Base-by-base conservation (phyloP, 2,329 filamentous ascomycete genomes). In the Pseudogymnoascus sp. region DNA sequence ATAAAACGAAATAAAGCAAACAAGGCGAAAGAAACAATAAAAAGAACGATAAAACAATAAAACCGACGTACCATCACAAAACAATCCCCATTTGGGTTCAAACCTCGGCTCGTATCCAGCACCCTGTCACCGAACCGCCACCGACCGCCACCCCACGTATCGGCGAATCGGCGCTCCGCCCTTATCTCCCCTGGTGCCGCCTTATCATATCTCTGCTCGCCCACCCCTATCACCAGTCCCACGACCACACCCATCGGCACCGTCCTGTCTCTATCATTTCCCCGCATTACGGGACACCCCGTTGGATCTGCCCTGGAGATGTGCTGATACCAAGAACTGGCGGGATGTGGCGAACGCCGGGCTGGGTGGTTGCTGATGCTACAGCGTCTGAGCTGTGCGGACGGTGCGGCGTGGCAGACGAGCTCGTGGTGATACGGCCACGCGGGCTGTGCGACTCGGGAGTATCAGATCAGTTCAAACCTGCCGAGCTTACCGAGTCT, bases 91-190 rank as follows among this genome's bases (percentile, higher is more conserved):
- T 30, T 14, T n/a, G 9, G 5, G 2, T n/a, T 4, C 16, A 54
- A 54, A 33, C 47, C 47, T 54, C 47, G 47, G 47, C 47, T 54
- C n/a, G 47, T 33, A 18, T 28, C 28, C n/a, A 18, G 9, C 9
- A 16, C 25, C 47, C 47, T 30, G 47, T 9, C 28, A 54, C 47
- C 47, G 25, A 50, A 33, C 25, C 47, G 47, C 43, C 43, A 50
- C 43, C n/a, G 25, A 50, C 43, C 43, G 43, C 47, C 47, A 54
- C 47, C 28, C 47, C 47, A 14, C n/a, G 3, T 9, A 33, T 33
- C 47, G 47, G 47, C 47, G 47, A 54, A 54, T 54, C 47, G 25
- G 47, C 47, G n/a, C 47, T 54, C 47, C 47, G 47, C 47, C 28
- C 47, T 7, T 54, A 54, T 54, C 47, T 54, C 47, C 16, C 16